Evolutionary conservation across 495 filamentous ascomycete species (phyloP).

Genomic region (Penicillium tannophilum): DNA sequence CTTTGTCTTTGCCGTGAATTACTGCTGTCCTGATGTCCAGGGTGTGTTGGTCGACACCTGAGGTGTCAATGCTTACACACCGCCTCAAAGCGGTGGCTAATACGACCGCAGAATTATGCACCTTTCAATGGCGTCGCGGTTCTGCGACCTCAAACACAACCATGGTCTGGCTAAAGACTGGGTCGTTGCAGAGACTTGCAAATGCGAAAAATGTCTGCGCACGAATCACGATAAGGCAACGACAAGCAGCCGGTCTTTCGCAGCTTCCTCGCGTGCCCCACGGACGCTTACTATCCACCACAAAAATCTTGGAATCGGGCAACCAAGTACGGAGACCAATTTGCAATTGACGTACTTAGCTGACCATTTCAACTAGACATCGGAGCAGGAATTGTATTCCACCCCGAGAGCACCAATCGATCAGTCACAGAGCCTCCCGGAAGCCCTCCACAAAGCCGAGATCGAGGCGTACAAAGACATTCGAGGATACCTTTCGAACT

Average conservation of each 20-base stretch:
- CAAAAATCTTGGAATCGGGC: slow-evolving; percentile 12
- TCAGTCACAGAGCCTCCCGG: slow-evolving; percentile 9
- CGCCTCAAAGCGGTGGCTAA: slow-evolving; percentile 11
- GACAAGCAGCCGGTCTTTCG: neutral
- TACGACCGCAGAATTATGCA: slow-evolving; percentile 20
- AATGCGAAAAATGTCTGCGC: slow-evolving; percentile 11
- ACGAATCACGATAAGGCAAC: slow-evolving; percentile 9
- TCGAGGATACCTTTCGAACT: slow-evolving; percentile 54
- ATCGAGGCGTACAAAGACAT: slow-evolving; percentile 45
- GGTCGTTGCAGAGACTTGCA: slow-evolving; percentile 23
- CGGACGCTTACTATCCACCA: slow-evolving; percentile 16
- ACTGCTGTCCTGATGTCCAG: neutral
- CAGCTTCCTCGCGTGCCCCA: neutral
- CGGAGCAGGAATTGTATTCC: slow-evolving; percentile 17
- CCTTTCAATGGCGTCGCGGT: slow-evolving; percentile 22
- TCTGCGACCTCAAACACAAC: slow-evolving; percentile 24
- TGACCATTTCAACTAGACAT: neutral
- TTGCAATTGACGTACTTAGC: neutral
- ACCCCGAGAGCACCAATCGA: neutral
- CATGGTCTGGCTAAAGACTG: slow-evolving; percentile 30
- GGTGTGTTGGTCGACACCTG: neutral
- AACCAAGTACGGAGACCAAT: slow-evolving; percentile 15
- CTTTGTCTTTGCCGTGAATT: neutral
- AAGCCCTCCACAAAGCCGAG: slow-evolving; percentile 34
- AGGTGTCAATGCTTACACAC: slow-evolving; percentile 8